Evolutionary conservation across 768 basidiomycete genomes (phyloP), one percentile per base, ranked within the genome.

Genomic region (Serendipita indica): DNA sequence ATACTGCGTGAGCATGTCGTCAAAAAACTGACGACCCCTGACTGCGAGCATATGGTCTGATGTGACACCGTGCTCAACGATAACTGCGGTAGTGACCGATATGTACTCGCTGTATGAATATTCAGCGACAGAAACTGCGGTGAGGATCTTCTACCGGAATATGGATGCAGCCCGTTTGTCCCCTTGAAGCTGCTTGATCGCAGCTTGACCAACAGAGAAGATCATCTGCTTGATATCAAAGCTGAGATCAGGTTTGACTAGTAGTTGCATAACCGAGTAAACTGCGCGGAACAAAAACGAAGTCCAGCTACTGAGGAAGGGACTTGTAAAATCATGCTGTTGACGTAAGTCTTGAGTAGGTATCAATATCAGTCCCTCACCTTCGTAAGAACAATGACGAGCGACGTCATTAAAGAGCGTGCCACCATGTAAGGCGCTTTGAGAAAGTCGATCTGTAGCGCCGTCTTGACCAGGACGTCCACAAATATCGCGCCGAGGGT

Each of bases 331-430:
- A 65, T 89, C 81, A 61, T 86, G 82, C 70, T 68, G 34, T 12
- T 5, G 43, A 54, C n/a, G n/a, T n/a, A n/a, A n/a, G 49, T 20
- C 12, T 2, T 39, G 61, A 16, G 18, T 16, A 32, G 30, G 12
- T 6, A 20, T 13, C 13, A 10, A 5, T 27, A 56, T 3, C 7
- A 22, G 2, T 6, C 12, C 6, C 58, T 3, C 39, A 66, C 67
- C 62, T 89, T 89, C 69, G 82, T 80, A 20, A 85, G 75, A 61
- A 82, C 72, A 39, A 86, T 77, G 59, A 83, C 74, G 22, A 86
- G 64, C 1, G 77, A 71, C 69, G 87, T 84, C 41, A 88, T 69
- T 39, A 85, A 65, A 57, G 73, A 76, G 64, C 86, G 84, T 61
- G 79, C 66, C 1, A 76, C 77, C 41, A 80, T 64, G 41, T 79